phyloP scores from a whole-genome alignment of 176 grass and related monocot genomes.

The Oryza australiensis region DNA sequence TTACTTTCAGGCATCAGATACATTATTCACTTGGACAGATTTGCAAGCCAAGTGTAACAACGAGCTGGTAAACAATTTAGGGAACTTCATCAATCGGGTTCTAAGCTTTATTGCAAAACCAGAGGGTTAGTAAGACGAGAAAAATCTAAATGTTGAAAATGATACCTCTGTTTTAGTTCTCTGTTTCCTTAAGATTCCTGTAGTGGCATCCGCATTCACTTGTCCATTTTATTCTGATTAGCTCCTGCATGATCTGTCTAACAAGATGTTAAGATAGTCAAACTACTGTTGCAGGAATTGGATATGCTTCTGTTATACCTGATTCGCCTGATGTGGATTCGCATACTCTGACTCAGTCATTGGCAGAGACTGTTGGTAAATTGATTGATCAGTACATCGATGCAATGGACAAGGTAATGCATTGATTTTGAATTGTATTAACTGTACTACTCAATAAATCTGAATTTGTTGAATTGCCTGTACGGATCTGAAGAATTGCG shows the following conservation, averaged over 20 bases:
- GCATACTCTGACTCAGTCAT: slow-evolving; percentile 42
- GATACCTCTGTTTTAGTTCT: not conserved
- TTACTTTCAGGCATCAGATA: slow-evolving; percentile 70
- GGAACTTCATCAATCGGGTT: slow-evolving; percentile 84
- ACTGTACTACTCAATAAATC: not conserved
- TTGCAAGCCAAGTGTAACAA: slow-evolving; percentile 72
- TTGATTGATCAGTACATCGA: slow-evolving; percentile 66
- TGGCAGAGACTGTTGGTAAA: slow-evolving; percentile 61
- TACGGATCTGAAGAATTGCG: not conserved
- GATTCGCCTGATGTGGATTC: slow-evolving; percentile 56
- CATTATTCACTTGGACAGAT: slow-evolving; percentile 75
- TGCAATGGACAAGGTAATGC: slow-evolving; percentile 81
- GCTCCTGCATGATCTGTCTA: not conserved
- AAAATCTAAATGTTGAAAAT: not conserved
- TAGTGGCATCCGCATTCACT: not conserved
- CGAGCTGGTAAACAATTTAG: slow-evolving; percentile 75
- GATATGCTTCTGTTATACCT: slow-evolving; percentile 73
- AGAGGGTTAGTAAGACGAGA: slow-evolving; percentile 46
- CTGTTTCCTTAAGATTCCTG: not conserved
- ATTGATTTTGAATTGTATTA: slow-evolving; percentile 8
- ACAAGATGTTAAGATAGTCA: not conserved
- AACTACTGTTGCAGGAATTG: slow-evolving; percentile 48
- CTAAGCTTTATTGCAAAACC: slow-evolving; percentile 80
- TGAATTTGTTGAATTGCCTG: not conserved
- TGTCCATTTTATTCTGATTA: not conserved